phyloP scores from a whole-genome alignment of 345 rosid species.

The Trapa bicornis region DNA sequence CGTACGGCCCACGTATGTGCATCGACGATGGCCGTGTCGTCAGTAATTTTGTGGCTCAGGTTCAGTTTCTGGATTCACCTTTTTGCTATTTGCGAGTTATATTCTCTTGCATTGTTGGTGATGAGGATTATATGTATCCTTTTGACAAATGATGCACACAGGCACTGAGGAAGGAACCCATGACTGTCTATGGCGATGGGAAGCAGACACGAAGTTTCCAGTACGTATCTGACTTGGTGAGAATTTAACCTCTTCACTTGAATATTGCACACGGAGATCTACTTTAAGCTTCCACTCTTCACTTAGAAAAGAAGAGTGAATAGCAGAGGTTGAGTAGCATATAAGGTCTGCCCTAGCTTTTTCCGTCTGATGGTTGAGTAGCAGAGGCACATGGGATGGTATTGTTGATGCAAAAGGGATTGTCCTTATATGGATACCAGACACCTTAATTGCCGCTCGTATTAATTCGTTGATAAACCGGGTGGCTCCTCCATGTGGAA shows the following conservation, averaged over 20 bases:
- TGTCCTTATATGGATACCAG: neutral
- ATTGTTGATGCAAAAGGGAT: neutral
- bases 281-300: too few relatives aligned
- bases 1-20: slow-evolving; percentile 98
- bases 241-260: neutral
- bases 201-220: slow-evolving; percentile 99
- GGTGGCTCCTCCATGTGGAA: neutral
- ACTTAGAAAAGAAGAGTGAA: too few relatives aligned
- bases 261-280: neutral
- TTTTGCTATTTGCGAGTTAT: too few relatives aligned
- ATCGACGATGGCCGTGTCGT: slow-evolving; percentile 98
- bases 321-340: too few relatives aligned
- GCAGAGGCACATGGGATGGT: neutral
- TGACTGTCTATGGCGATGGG: slow-evolving; percentile 98
- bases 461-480: neutral
- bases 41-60: slow-evolving; percentile 98
- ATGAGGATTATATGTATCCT: too few relatives aligned
- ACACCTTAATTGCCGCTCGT: neutral
- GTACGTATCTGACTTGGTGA: slow-evolving; percentile 94
- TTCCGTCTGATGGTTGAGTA: neutral
- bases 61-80: slow-evolving; percentile 3
- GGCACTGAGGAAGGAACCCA: slow-evolving; percentile 92
- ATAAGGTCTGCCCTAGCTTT: neutral
- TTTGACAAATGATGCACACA: slow-evolving; percentile 18
- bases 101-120: too few relatives aligned